Base-by-base conservation (phyloP, 345 rosid species). In the Sonneratia alba region DNA sequence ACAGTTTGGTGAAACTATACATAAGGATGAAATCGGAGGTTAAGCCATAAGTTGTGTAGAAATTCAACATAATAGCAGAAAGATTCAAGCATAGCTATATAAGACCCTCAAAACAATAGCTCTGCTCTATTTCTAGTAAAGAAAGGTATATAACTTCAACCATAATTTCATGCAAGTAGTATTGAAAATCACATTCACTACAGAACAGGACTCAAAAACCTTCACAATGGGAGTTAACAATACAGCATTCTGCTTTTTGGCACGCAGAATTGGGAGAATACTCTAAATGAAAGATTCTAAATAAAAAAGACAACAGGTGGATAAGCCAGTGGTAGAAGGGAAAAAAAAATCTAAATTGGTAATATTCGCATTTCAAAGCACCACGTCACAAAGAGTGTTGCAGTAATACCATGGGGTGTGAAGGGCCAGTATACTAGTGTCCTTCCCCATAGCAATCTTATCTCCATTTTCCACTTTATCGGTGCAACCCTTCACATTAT, bases 361-460 rank as follows among this genome's bases (percentile, higher is more conserved):
- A 56, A 6, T 4, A 56, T 2, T 56, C 62, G n/a, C 15, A 24
- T 59, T 16, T 53, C 22, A 24, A 24, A 22, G 27, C 4, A 11
- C 62, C 62, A 21, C 21, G 0, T 18, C 9, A 24, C 65, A 14
- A 27, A 22, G 65, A 61, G 65, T 2, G 16, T 6, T 18, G 61
- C 36, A 49, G 37, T 51, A 70, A 62, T 78, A 90, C 98, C 98
- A 90, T 74, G 96, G 95, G 3, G 98, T 91, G 81, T 91, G 97
- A 72, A 91, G 95, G 76, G 87, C 83, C 72, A 87, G 72, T n/a
- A 94, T 79, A 71, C 78, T 79, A 27, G 91, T 53, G 80, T 77
- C 71, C 49, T 80, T 81, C 8, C 96, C 90, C 37, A 94, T 76
- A 34, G 85, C 71, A 21, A 90, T 36, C 77, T 83, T 85, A 72